Evolutionary conservation across 78 protist genomes (phyloP), one percentile per base, ranked within the genome.

Genomic region (Chrysochromulina tobinii): DNA sequence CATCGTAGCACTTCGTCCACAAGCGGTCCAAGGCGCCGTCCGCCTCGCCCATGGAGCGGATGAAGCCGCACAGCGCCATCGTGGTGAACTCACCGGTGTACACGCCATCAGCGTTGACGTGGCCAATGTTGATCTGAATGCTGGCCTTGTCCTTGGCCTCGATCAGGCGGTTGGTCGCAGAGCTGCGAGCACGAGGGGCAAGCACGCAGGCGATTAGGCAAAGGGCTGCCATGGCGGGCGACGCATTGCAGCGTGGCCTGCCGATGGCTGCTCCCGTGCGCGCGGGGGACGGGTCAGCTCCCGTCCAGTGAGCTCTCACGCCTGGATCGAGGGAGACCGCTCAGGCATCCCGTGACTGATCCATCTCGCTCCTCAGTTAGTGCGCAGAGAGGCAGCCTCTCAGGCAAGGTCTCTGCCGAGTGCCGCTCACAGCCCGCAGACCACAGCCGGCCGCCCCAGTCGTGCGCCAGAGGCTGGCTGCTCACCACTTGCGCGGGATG

Each of bases 71-170:
- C n/a, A 86, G 90, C 15, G 90, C 79, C 15, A 66, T 5, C 53
- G 90, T 61, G 25, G 58, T 54, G 61, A 4, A 86, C 51, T 48
- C 59, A 17, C 90, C 90, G 12, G 81, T 61, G 90, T 50, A 64
- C 64, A 61, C 72, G 61, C 90, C 90, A 20, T 58, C 81, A 66
- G n/a, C 88, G 91, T 94, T 92, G 88, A 97, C 97, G 93, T 94
- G 93, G 89, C 97, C 98, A 83, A 98, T 94, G 95, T 96, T 97
- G 94, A 98, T 88, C 95, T 98, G 99, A 53, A 96, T 96, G 72
- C 98, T 81, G 55, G 98, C 98, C 97, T 97, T 98, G 77, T 98
- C 99, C 72, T 92, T 94, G 75, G 98, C 97, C 50, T 90, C 81
- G 92, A 97, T 96, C 72, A 96, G 77, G 85, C 96, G 94, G 95